A percentile compares a stretch with the other conserved stretches of the same genome.
phyloP scores from a whole-genome alignment of 805 yeast species.

The Sugiyamaella mastotermitis region DNA sequence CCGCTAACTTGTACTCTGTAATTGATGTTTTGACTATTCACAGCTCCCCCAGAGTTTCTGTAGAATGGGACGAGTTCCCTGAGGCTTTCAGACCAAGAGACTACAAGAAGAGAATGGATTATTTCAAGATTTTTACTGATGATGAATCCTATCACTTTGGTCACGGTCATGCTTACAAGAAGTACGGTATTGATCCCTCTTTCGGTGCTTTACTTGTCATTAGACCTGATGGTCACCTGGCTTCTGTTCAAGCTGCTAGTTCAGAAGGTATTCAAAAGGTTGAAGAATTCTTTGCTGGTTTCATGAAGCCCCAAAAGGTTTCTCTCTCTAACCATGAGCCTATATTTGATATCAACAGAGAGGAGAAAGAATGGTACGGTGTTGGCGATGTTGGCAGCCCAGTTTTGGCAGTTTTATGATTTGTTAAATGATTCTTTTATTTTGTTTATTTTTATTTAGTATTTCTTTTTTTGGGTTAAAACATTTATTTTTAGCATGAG shows the following conservation, averaged over 20 bases:
- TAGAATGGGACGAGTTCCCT: slow-evolving; percentile 29
- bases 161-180: slow-evolving; percentile 24
- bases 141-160: slow-evolving; percentile 30
- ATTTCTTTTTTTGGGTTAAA: not conserved
- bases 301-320: slow-evolving; percentile 10
- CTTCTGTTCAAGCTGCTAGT: slow-evolving; percentile 21
- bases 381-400: slow-evolving; percentile 7
- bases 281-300: slow-evolving; percentile 20
- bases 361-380: slow-evolving; percentile 13
- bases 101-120: slow-evolving; percentile 24
- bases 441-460: too few relatives aligned
- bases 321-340: slow-evolving; percentile 4
- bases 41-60: slow-evolving; percentile 18
- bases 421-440: too few relatives aligned
- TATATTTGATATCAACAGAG: not conserved
- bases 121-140: slow-evolving; percentile 27
- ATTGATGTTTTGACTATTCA: slow-evolving; percentile 28
- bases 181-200: slow-evolving; percentile 27
- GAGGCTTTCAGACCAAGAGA: slow-evolving; percentile 23
- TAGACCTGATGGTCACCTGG: slow-evolving; percentile 33
- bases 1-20: slow-evolving; percentile 26
- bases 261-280: slow-evolving; percentile 20
- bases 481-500: not conserved
- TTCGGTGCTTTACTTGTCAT: slow-evolving; percentile 27
- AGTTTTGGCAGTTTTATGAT: slow-evolving; percentile 7